phyloP scores from a whole-genome alignment of 495 filamentous ascomycete species.

The Geoglossum glabrum region DNA sequence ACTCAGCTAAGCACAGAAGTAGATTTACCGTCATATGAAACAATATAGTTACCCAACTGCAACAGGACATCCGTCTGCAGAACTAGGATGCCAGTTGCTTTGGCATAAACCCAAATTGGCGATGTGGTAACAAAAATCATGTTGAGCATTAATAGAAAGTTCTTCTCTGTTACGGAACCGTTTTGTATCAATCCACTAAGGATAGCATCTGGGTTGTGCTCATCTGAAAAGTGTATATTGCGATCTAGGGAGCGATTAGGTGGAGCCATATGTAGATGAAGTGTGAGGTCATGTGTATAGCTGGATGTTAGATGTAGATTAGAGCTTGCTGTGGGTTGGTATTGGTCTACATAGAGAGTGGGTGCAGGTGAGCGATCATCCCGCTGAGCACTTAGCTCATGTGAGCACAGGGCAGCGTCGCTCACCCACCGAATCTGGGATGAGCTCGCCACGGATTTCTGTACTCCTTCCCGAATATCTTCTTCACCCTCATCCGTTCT shows the following conservation, averaged over 20 bases:
- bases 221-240: constrained; percentile 12
- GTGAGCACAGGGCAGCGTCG: too few species aligned
- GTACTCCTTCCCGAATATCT: too few species aligned
- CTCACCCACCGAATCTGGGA: too few species aligned
- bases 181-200: constrained; percentile 6
- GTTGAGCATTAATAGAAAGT: constrained; percentile 13
- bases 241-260: neutral
- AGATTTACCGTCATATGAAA: neutral
- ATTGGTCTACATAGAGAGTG: too few species aligned
- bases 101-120: constrained; percentile 8
- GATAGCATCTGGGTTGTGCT: constrained; percentile 8
- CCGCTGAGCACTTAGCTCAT: too few species aligned
- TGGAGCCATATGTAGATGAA: neutral
- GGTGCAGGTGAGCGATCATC: too few species aligned
- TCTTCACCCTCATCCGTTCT: too few species aligned
- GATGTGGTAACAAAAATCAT: constrained; percentile 10
- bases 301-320: too few species aligned
- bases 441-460: too few species aligned
- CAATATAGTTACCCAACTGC: neutral
- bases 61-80: neutral
- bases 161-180: constrained; percentile 11
- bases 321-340: too few species aligned
- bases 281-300: too few species aligned
- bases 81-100: constrained; percentile 4
- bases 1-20: neutral